phyloP scores from a whole-genome alignment of 2,329 filamentous ascomycete species.

The Pestalotiopsis sp. region DNA sequence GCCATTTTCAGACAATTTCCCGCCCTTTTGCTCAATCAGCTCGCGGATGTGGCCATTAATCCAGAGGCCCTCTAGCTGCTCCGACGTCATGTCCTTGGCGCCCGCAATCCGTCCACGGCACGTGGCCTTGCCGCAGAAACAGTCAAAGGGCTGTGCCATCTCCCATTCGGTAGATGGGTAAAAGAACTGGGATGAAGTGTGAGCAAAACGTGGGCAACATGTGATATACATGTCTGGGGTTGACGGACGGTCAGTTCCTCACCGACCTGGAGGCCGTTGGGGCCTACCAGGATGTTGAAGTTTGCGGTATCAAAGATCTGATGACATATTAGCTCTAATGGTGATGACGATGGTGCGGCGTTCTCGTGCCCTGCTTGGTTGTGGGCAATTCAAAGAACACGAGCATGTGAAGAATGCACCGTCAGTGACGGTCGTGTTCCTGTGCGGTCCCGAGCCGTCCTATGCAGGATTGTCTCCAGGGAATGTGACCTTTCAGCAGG shows the following conservation, averaged over 20 bases:
- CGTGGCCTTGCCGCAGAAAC: slow-evolving; percentile 58
- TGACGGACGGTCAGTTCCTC: slow-evolving; percentile 59
- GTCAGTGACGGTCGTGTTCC: neutral
- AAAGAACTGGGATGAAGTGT: slow-evolving; percentile 56
- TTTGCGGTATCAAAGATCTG: slow-evolving; percentile 64
- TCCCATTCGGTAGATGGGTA: slow-evolving; percentile 76
- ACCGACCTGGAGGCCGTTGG: slow-evolving; percentile 54
- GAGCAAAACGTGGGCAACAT: slow-evolving; percentile 1
- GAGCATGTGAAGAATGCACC: neutral
- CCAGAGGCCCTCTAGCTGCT: slow-evolving; percentile 61
- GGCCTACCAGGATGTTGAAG: slow-evolving; percentile 60
- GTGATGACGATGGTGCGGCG: neutral
- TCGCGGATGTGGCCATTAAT: slow-evolving; percentile 64
- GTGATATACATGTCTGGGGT: neutral
- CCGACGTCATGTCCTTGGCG: slow-evolving; percentile 59
- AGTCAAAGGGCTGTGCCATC: slow-evolving; percentile 74
- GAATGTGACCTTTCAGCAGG: neutral
- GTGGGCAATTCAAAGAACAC: neutral
- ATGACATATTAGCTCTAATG: neutral
- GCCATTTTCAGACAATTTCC: slow-evolving; percentile 22
- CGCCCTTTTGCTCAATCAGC: slow-evolving; percentile 48
- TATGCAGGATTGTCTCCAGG: neutral
- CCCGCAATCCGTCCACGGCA: slow-evolving; percentile 67
- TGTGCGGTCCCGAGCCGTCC: neutral
- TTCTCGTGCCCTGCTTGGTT: neutral